Percentiles rank a stretch among this genome's conserved stretches.
These are phyloP conservation scores for Sclerotinia minor DNA, from an alignment of 2,329 filamentous ascomycete species.

Conservation along the genomic window DNA sequence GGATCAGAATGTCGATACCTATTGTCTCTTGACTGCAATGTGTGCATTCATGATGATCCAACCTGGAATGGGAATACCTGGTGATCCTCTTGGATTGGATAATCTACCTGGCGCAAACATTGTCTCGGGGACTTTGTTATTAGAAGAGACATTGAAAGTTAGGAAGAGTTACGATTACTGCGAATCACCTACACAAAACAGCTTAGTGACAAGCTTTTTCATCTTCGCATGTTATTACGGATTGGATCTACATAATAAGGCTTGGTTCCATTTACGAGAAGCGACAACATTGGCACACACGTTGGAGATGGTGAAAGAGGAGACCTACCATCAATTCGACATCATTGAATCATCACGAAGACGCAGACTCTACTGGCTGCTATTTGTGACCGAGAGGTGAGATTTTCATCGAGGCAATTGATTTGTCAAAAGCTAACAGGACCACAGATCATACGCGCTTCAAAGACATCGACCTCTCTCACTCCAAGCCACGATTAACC, in stretches of 20 bases:
- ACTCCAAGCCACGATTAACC: constrained; percentile 66
- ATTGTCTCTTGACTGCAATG: constrained; percentile 64
- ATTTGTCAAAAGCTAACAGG: constrained; percentile 25
- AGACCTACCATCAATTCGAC: constrained; percentile 60
- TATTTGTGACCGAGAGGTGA: constrained; percentile 70
- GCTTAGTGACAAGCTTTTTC: constrained; percentile 74
- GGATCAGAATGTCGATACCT: constrained; percentile 62
- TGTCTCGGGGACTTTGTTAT: constrained; percentile 63
- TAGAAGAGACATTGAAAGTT: constrained; percentile 67
- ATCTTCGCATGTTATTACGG: constrained; percentile 72
- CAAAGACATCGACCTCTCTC: constrained; percentile 69
- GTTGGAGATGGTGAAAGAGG: constrained; percentile 61
- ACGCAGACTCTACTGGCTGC: constrained; percentile 70
- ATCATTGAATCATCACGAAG: constrained; percentile 61
- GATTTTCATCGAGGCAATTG: constrained; percentile 20
- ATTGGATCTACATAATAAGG: constrained; percentile 70
- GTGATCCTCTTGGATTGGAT: constrained; percentile 57
- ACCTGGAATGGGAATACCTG: constrained; percentile 63
- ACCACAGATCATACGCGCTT: constrained; percentile 63
- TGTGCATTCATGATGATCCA: constrained; percentile 69
- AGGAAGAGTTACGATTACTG: constrained; percentile 63
- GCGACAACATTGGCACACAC: constrained; percentile 69
- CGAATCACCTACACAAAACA: constrained; percentile 56
- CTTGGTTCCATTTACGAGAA: constrained; percentile 78
- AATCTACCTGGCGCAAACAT: constrained; percentile 58